Evolutionary conservation across 331 rosid species (phyloP).

Genomic region (Pyracantha coccinea): DNA sequence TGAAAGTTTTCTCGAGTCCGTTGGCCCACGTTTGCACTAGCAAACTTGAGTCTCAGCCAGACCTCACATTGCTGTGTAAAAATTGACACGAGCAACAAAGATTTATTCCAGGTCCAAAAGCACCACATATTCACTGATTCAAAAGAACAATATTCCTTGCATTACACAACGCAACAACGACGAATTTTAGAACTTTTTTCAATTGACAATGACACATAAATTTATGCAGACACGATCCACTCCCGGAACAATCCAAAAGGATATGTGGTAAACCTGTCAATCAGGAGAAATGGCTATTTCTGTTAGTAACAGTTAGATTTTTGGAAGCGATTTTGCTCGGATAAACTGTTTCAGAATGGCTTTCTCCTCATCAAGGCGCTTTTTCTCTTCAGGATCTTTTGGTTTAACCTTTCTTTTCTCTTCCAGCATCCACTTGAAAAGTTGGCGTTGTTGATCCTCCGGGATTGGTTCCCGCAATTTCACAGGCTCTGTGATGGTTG

Average conservation of each 20-base stretch:
- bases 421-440: slow-evolving; percentile 87
- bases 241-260: not conserved
- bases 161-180: not conserved
- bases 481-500: slow-evolving; percentile 34
- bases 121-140: not conserved
- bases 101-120: not conserved
- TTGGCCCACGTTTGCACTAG: not conserved
- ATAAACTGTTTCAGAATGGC: slow-evolving; percentile 71
- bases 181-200: not conserved
- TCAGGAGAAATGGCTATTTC: not conserved
- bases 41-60: not conserved
- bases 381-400: slow-evolving; percentile 59
- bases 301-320: slow-evolving; percentile 15
- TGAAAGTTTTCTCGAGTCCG: not conserved
- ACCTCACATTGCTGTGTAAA: not conserved
- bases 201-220: not conserved
- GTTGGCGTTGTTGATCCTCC: slow-evolving; percentile 61
- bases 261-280: slow-evolving; percentile 13
- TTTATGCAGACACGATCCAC: slow-evolving; percentile 13
- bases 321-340: slow-evolving; percentile 70
- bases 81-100: not conserved
- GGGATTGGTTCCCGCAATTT: slow-evolving; percentile 58
- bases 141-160: not conserved
- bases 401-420: slow-evolving; percentile 84
- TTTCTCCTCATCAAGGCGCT: slow-evolving; percentile 70